phyloP scores from a whole-genome alignment of 257 asterid genomes.

The Orobanche coerulescens region DNA sequence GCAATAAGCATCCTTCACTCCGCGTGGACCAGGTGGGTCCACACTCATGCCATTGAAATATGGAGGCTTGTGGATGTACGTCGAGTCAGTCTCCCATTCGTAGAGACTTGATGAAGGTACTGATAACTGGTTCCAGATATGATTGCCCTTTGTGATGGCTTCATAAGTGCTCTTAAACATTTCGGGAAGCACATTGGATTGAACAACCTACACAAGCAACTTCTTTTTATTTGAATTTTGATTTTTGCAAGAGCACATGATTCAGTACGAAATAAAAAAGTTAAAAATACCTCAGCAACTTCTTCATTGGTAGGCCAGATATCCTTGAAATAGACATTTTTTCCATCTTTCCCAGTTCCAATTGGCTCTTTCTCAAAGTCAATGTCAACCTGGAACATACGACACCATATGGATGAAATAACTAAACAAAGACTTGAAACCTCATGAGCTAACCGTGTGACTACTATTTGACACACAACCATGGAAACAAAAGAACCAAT shows the following conservation, averaged over 20 bases:
- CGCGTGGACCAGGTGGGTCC: slow-evolving; percentile 82
- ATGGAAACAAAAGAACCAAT: neutral
- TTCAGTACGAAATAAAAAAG: neutral
- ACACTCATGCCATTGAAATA: slow-evolving; percentile 72
- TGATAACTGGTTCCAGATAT: slow-evolving; percentile 66
- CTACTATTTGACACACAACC: neutral
- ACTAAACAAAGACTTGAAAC: neutral
- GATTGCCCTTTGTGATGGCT: slow-evolving; percentile 80
- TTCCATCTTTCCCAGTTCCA: slow-evolving; percentile 83
- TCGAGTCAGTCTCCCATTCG: slow-evolving; percentile 71
- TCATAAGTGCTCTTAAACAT: slow-evolving; percentile 91
- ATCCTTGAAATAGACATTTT: slow-evolving; percentile 62
- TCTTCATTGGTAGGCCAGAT: slow-evolving; percentile 89
- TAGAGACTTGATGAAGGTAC: slow-evolving; percentile 74
- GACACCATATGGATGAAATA: slow-evolving; percentile 2
- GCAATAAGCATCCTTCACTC: slow-evolving; percentile 86
- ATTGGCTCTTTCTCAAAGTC: slow-evolving; percentile 88
- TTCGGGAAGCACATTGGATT: slow-evolving; percentile 87
- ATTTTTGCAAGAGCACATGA: neutral
- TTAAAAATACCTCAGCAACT: slow-evolving; percentile 58
- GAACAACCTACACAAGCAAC: slow-evolving; percentile 55
- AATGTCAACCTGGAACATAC: slow-evolving; percentile 62
- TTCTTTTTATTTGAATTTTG: neutral
- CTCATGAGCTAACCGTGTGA: neutral
- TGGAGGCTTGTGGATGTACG: slow-evolving; percentile 94